Evolutionary conservation across 805 yeast species (phyloP).

Genomic region (Ogataea populi-albae): DNA sequence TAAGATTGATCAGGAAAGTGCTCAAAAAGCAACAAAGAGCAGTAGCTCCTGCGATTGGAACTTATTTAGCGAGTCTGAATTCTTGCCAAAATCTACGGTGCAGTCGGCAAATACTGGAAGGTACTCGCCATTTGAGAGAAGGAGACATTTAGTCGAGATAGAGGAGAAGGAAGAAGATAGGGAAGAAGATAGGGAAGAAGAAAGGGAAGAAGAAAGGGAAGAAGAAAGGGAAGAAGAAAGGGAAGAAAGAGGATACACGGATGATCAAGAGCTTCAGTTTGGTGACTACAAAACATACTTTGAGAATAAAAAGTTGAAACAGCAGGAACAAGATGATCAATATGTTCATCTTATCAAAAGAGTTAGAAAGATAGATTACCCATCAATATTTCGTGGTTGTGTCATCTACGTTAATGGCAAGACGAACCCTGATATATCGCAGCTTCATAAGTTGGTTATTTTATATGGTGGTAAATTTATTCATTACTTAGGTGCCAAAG

Average conservation of each 20-base stretch:
- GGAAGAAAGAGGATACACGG: no score
- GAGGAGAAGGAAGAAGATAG: constrained; percentile 9
- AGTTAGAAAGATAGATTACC: constrained; percentile 29
- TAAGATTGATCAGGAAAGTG: neutral
- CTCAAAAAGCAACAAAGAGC: constrained; percentile 4
- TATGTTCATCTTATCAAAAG: constrained; percentile 48
- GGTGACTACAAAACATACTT: constrained; percentile 71
- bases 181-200: no score
- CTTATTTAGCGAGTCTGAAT: constrained; percentile 7
- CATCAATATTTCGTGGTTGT: constrained; percentile 59
- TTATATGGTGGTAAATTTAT: constrained; percentile 77
- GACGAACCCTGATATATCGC: constrained; percentile 75
- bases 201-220: no score
- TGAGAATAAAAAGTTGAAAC: constrained; percentile 56
- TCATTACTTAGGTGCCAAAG: constrained; percentile 66
- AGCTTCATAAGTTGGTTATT: constrained; percentile 67
- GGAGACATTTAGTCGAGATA: no score
- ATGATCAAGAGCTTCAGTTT: constrained; percentile 46
- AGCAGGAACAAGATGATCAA: constrained; percentile 54
- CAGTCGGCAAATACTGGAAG: no score
- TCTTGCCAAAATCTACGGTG: neutral
- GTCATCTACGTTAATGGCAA: constrained; percentile 83
- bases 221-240: no score
- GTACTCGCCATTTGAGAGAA: no score
- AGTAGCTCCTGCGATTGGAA: constrained; percentile 4